Conservation (phyloP, 1,284 basidiomycete genomes). For the Wolfiporia cocos region DNA sequence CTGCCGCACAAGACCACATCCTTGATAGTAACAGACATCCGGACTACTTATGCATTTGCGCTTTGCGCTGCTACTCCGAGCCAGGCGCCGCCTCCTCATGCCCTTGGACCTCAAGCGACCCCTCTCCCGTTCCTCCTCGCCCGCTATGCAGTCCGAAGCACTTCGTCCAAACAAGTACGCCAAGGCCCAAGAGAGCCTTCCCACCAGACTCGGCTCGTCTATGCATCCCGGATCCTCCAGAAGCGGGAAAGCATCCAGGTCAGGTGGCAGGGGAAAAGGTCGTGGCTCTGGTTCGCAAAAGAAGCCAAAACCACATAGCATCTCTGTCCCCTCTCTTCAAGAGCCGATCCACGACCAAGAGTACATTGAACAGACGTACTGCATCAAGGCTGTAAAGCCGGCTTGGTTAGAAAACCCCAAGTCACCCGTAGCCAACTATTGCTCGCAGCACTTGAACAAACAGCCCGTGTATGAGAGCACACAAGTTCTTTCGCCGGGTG, state of each 20-base stretch:
- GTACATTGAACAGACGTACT: conserved; percentile 24
- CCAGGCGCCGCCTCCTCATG: conserved; percentile 53
- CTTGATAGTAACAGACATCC: no score
- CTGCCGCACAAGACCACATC: no score
- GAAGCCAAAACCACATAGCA: no score
- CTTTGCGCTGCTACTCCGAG: conserved; percentile 39
- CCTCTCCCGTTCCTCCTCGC: conserved; percentile 12
- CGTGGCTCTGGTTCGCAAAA: no score
- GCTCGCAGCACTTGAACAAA: conserved; percentile 5
- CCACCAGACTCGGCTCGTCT: conserved; percentile 3
- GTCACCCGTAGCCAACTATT: conserved; percentile 37
- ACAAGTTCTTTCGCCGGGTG: conserved; percentile 2
- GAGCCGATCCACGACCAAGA: conserved; percentile 25
- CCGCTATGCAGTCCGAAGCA: conserved; percentile 8
- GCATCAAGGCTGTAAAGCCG: conserved; percentile 24
- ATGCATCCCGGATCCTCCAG: conserved; percentile 7
- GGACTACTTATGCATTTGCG: no score
- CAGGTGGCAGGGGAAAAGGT: conserved; percentile 12
- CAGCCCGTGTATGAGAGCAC: conserved; percentile 15
- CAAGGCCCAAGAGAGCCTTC: conserved; percentile 12
- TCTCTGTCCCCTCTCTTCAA: conserved; percentile 11
- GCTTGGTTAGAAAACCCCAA: conserved; percentile 36
- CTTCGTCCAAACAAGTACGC: conserved; percentile 18
- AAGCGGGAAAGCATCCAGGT: conserved; percentile 12
- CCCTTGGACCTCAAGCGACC: conserved; percentile 38